These are phyloP conservation scores for Monotropa hypopitys DNA, from an alignment of 179 eudicot genomes.

Conservation along the genomic window DNA sequence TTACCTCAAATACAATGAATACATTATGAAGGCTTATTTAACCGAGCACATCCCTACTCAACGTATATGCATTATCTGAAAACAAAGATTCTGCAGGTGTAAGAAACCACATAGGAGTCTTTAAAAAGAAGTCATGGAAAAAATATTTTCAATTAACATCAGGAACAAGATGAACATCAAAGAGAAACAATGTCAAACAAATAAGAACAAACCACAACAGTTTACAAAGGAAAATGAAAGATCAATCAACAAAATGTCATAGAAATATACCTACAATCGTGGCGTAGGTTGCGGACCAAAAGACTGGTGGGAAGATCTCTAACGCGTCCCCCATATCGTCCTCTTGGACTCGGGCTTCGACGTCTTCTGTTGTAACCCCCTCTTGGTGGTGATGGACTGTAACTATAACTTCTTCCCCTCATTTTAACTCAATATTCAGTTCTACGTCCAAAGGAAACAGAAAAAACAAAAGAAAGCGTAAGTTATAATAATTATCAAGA, in stretches of 20 bases:
- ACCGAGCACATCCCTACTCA: no score
- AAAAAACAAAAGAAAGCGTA: background rate
- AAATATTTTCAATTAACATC: background rate
- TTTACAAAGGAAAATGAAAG: background rate
- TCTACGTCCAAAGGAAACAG: background rate
- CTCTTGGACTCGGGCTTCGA: conserved; percentile 71
- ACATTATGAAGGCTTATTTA: no score
- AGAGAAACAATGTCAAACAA: background rate
- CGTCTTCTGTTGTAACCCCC: conserved; percentile 47
- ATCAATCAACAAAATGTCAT: background rate
- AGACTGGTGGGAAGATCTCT: conserved; percentile 65
- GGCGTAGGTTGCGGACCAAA: conserved; percentile 73
- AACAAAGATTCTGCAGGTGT: no score
- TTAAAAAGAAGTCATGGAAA: no score
- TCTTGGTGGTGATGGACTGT: conserved; percentile 79
- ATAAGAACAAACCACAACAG: background rate
- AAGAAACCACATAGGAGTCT: no score
- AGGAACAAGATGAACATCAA: background rate
- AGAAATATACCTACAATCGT: conserved; percentile 55
- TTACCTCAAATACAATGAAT: no score
- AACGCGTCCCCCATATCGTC: conserved; percentile 32
- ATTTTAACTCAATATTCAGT: conserved; percentile 14
- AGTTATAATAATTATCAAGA: background rate
- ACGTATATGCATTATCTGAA: no score
- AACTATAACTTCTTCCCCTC: conserved; percentile 78